phyloP scores from a whole-genome alignment of 495 filamentous ascomycete species.

The Massariosphaeria phaeospora region DNA sequence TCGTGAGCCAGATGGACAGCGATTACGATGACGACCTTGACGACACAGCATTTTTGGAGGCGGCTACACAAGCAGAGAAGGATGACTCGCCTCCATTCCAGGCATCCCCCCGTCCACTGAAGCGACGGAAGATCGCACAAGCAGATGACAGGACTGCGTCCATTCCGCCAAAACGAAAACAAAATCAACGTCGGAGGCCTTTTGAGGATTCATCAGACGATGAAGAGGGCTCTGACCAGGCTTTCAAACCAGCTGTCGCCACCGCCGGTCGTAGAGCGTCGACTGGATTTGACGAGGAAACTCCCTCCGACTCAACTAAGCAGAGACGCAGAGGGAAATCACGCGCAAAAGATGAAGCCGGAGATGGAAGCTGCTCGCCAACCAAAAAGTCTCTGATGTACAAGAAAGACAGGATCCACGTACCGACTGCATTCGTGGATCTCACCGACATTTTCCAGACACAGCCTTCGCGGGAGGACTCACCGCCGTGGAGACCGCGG shows the following conservation, averaged over 20 bases:
- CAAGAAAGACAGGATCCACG: conserved; percentile 33
- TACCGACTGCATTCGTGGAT: conserved; percentile 23
- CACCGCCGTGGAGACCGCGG: conserved; percentile 34
- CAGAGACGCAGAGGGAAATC: not conserved
- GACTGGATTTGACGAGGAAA: not conserved
- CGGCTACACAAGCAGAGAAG: conserved; percentile 36
- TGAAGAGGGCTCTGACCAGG: not conserved
- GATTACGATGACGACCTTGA: conserved; percentile 38
- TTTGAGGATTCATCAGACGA: conserved; percentile 5
- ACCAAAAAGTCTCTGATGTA: not conserved
- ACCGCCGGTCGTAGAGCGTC: not conserved
- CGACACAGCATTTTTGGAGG: conserved; percentile 36
- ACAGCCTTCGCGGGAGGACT: conserved; percentile 34
- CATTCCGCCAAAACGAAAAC: conserved; percentile 16
- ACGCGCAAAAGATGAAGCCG: conserved; percentile 1
- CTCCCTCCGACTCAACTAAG: conserved; percentile 7
- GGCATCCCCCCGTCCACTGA: conserved; percentile 16
- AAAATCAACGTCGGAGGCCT: not conserved
- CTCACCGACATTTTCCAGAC: conserved; percentile 33
- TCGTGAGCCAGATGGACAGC: conserved; percentile 31
- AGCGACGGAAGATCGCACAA: conserved; percentile 24
- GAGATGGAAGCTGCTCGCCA: not conserved
- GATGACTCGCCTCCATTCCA: conserved; percentile 27
- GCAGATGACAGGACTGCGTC: conserved; percentile 9
- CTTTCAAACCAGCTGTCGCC: not conserved